phyloP scores from a whole-genome alignment of 257 asterid species.

The Ajuga chamaepitys region DNA sequence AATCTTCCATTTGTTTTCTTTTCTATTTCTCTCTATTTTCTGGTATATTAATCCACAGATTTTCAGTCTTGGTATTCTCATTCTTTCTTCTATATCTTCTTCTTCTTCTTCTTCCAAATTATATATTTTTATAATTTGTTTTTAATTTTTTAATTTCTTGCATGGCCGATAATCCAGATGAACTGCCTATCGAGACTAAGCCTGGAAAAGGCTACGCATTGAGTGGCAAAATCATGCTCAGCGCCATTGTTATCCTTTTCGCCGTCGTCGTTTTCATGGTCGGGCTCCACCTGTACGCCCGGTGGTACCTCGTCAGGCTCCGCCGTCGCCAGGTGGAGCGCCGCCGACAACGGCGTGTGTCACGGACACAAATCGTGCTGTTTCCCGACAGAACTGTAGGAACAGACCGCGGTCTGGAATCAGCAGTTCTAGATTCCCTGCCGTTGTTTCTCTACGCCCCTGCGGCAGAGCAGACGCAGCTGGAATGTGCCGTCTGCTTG shows the following conservation, averaged over 20 bases:
- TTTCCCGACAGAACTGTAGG: slow-evolving; percentile 30
- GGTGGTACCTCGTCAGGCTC: slow-evolving; percentile 47
- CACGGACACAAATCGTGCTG: slow-evolving; percentile 42
- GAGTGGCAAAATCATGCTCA: slow-evolving; percentile 69
- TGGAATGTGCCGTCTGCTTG: slow-evolving; percentile 75
- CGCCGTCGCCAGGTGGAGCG: slow-evolving; percentile 47
- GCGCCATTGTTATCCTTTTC: slow-evolving; percentile 49
- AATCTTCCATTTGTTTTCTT: background rate
- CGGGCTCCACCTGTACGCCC: slow-evolving; percentile 51
- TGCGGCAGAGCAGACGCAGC: slow-evolving; percentile 24
- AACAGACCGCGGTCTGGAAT: slow-evolving; percentile 52
- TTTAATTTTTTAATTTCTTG: background rate
- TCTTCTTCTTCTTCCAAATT: background rate
- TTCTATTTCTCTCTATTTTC: background rate
- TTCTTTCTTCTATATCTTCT: background rate
- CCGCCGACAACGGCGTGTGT: slow-evolving; percentile 39
- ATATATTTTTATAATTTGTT: too few relatives aligned
- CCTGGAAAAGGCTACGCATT: slow-evolving; percentile 33
- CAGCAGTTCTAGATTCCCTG: slow-evolving; percentile 41
- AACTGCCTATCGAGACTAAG: background rate
- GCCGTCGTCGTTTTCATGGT: slow-evolving; percentile 53
- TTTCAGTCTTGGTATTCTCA: background rate
- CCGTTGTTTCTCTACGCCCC: slow-evolving; percentile 41
- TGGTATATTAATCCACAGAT: background rate
- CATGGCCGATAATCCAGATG: background rate